Conservation (phyloP, 345 rosid species). For the Murraya paniculata region DNA sequence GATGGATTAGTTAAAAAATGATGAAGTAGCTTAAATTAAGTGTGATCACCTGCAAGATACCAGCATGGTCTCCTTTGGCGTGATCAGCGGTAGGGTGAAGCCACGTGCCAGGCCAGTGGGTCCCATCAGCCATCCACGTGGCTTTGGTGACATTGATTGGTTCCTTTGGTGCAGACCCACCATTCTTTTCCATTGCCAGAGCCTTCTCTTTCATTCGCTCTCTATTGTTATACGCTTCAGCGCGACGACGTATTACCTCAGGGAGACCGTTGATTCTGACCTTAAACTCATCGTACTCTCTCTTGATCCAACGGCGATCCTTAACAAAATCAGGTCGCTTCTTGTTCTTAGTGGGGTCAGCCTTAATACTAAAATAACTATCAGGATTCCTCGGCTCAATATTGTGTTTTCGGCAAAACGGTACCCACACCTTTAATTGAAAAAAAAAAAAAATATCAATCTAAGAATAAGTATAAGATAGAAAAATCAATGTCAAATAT, state of each 20-base stretch:
- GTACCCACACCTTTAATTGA: conserved; percentile 64
- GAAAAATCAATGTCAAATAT: not conserved
- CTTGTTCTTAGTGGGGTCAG: conserved; percentile 81
- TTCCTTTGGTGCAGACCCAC: conserved; percentile 48
- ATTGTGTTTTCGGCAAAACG: conserved; percentile 87
- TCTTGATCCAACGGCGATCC: conserved; percentile 95
- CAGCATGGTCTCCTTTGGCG: conserved; percentile 86
- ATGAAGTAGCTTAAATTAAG: no score
- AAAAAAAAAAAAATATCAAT: no score
- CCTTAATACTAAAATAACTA: conserved; percentile 70
- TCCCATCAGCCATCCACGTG: conserved; percentile 99
- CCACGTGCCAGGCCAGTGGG: conserved; percentile 99
- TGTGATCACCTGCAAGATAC: conserved; percentile 57
- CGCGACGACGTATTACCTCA: conserved; percentile 61
- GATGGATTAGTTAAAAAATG: not conserved
- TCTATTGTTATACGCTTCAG: conserved; percentile 54
- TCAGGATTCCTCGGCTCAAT: conserved; percentile 94
- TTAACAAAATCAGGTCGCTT: conserved; percentile 79
- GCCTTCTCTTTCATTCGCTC: conserved; percentile 63
- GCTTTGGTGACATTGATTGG: conserved; percentile 52
- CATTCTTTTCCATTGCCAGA: conserved; percentile 54
- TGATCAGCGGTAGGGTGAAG: conserved; percentile 59
- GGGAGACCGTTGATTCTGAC: conserved; percentile 91
- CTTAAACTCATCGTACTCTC: conserved; percentile 95
- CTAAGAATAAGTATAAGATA: not conserved